Evolutionary conservation across 805 yeast species (phyloP).

Genomic region (Starmera amethionina): DNA sequence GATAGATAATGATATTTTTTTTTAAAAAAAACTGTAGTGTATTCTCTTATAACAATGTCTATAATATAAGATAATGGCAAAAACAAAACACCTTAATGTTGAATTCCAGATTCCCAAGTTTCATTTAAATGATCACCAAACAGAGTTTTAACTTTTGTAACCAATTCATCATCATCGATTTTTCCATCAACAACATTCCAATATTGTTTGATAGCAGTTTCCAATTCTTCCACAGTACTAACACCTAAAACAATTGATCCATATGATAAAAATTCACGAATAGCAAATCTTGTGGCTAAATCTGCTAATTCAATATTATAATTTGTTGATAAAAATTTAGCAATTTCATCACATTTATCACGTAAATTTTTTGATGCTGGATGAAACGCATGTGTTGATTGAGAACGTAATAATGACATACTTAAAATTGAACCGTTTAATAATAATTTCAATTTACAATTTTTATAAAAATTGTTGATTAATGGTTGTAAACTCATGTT

Average conservation of each 20-base stretch:
- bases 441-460: constrained; percentile 48
- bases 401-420: constrained; percentile 75
- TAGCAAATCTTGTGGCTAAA: constrained; percentile 68
- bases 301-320: constrained; percentile 65
- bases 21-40: not conserved
- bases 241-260: constrained; percentile 72
- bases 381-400: constrained; percentile 64
- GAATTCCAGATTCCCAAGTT: constrained; percentile 52
- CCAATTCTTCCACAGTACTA: constrained; percentile 52
- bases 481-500: constrained; percentile 44
- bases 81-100: constrained; percentile 3
- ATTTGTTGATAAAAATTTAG: constrained; percentile 25
- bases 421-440: constrained; percentile 79
- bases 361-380: constrained; percentile 62
- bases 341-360: constrained; percentile 27
- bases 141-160: constrained; percentile 32
- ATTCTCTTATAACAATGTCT: no score
- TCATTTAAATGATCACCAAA: constrained; percentile 52
- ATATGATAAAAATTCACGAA: constrained; percentile 27
- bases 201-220: constrained; percentile 50
- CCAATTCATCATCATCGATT: constrained; percentile 21
- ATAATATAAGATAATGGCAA: no score
- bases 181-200: constrained; percentile 30
- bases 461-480: constrained; percentile 35
- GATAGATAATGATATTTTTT: not conserved